Evolutionary conservation across 306 rosid species (phyloP).

Genomic region (Glycine soja): DNA sequence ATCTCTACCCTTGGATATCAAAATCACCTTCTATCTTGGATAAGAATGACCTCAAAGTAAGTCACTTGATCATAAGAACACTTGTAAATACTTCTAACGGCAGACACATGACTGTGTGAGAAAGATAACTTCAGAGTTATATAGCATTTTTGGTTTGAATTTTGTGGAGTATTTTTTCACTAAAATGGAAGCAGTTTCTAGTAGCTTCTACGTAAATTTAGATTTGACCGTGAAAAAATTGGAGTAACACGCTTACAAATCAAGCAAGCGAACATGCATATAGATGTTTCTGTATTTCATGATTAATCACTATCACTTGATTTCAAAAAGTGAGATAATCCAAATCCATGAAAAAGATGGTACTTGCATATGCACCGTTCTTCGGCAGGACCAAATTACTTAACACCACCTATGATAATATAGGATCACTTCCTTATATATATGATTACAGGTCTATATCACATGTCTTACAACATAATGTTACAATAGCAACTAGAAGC

Average conservation of each 20-base stretch:
- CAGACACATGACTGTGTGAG: neutral
- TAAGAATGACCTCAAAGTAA: no score
- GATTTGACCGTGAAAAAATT: no score
- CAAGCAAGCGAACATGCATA: no score
- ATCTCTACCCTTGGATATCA: no score
- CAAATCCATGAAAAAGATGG: neutral
- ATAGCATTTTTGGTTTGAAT: neutral
- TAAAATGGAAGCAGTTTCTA: no score
- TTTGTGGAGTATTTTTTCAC: no score
- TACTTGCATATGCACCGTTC: neutral
- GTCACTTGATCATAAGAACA: neutral
- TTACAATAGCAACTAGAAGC: conserved; percentile 53
- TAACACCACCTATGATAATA: neutral
- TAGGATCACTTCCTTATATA: neutral
- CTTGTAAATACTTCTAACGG: neutral
- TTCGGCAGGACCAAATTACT: neutral
- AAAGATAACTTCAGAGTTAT: neutral
- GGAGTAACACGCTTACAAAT: no score
- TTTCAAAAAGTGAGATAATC: neutral
- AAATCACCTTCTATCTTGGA: no score
- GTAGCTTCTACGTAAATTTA: no score
- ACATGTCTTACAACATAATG: conserved; percentile 59
- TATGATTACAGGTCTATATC: conserved; percentile 45
- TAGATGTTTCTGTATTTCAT: neutral
- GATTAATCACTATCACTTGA: neutral